Evolutionary conservation across 2,329 filamentous ascomycete species (phyloP).

Genomic region (Curvularia eragrostidis): DNA sequence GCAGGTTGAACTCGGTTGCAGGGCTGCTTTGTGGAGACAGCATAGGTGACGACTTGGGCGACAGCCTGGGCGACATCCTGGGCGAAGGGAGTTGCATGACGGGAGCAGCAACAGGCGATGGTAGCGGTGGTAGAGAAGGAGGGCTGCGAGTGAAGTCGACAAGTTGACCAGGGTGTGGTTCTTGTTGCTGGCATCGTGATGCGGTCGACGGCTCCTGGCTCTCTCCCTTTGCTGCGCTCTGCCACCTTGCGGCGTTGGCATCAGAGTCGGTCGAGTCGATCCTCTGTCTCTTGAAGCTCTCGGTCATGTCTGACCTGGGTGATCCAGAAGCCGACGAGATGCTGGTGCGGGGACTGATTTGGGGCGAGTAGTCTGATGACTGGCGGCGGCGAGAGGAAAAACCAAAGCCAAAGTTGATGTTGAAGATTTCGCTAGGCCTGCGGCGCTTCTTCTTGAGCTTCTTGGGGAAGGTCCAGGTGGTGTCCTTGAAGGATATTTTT

Average conservation of each 20-base stretch:
- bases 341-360: constrained; percentile 23
- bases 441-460: constrained; percentile 15
- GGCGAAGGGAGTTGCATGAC: not conserved
- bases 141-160: constrained; percentile 18
- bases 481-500: constrained; percentile 7
- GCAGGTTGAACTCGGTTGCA: constrained; percentile 10
- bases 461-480: constrained; percentile 13
- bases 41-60: not conserved
- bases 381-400: constrained; percentile 11
- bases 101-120: not conserved
- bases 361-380: constrained; percentile 17
- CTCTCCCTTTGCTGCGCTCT: not conserved
- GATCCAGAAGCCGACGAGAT: constrained; percentile 12
- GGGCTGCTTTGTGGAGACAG: not conserved
- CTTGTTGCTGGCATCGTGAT: not conserved
- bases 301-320: constrained; percentile 1
- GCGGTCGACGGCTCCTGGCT: not conserved
- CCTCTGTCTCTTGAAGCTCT: constrained; percentile 19
- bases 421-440: constrained; percentile 20
- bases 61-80: not conserved
- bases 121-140: not conserved
- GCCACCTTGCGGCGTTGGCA: not conserved
- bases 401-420: constrained; percentile 21
- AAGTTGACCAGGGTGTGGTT: constrained; percentile 21
- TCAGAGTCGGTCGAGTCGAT: constrained; percentile 19